A percentile compares a stretch with the other conserved stretches of the same genome.
phyloP scores from a whole-genome alignment of 2,329 filamentous ascomycete species.

The Ambrosiella cleistominuta region DNA sequence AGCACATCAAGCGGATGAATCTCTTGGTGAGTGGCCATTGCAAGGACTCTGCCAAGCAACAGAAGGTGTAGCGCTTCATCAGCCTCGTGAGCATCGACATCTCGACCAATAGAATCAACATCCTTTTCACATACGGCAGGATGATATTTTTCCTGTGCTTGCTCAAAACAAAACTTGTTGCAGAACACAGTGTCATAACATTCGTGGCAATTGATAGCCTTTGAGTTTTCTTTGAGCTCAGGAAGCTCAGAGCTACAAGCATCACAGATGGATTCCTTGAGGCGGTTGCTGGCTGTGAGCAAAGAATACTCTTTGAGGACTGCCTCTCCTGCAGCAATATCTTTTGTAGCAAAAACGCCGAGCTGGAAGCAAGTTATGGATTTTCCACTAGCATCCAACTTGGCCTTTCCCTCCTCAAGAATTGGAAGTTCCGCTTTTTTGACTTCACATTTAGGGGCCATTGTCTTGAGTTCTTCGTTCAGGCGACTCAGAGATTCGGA shows the following conservation, averaged over 20 bases:
- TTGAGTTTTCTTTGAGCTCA: constrained; percentile 7
- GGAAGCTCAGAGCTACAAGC: constrained; percentile 59
- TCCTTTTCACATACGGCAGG: constrained; percentile 49
- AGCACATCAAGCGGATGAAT: constrained; percentile 44
- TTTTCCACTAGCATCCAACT: constrained; percentile 27
- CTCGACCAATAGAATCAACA: constrained; percentile 46
- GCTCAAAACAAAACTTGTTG: constrained; percentile 37
- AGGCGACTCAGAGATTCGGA: constrained; percentile 51
- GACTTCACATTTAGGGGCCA: constrained; percentile 71
- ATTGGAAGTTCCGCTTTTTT: constrained; percentile 58
- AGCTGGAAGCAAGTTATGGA: constrained; percentile 55
- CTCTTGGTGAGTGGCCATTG: constrained; percentile 44
- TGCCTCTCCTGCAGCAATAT: constrained; percentile 58
- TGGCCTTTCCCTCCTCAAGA: constrained; percentile 38
- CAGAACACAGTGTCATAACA: constrained; percentile 53
- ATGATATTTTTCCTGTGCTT: constrained; percentile 43
- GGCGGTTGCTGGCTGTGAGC: constrained; percentile 72
- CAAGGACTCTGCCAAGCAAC: constrained; percentile 42
- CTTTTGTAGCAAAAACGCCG: constrained; percentile 72
- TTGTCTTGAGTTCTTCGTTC: constrained; percentile 48
- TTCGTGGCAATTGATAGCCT: constrained; percentile 35
- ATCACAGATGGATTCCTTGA: constrained; percentile 77
- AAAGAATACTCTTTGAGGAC: constrained; percentile 72
- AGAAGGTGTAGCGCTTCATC: constrained; percentile 46
- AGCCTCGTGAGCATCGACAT: constrained; percentile 40